These are phyloP conservation scores for Mycena leptocephala DNA, from an alignment of 768 basidiomycete species.

Conservation along the genomic window DNA sequence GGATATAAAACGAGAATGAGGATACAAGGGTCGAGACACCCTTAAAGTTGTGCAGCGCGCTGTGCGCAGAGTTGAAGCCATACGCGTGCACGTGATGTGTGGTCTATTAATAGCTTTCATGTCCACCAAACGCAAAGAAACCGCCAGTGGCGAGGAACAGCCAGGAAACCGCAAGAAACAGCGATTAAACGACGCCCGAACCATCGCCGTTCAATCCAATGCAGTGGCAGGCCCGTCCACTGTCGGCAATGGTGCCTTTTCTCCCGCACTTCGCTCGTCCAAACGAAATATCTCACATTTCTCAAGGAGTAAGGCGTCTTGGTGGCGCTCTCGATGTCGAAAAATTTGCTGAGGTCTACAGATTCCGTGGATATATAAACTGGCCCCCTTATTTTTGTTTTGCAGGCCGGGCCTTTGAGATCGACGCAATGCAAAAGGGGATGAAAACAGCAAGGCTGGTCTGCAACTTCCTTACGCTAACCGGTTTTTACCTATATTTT, in stretches of 20 bases:
- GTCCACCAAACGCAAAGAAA: constrained; percentile 57
- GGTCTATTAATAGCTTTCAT: constrained; percentile 37
- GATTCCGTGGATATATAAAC: background rate
- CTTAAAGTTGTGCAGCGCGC: constrained; percentile 24
- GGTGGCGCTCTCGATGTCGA: constrained; percentile 90
- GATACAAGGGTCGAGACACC: background rate
- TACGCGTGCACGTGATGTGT: constrained; percentile 31
- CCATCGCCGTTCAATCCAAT: constrained; percentile 75
- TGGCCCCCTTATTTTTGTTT: constrained; percentile 1
- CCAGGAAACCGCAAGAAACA: constrained; percentile 79
- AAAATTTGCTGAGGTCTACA: constrained; percentile 83
- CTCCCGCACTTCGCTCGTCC: background rate
- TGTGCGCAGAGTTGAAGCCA: constrained; percentile 55
- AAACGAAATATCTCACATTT: constrained; percentile 4
- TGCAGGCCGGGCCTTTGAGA: constrained; percentile 92
- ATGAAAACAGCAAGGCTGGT: constrained; percentile 84
- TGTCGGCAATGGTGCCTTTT: constrained; percentile 57
- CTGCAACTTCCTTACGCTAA: background rate
- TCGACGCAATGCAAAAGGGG: constrained; percentile 89
- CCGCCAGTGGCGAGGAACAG: constrained; percentile 38
- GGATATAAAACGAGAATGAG: constrained; percentile 57
- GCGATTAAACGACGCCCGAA: constrained; percentile 75
- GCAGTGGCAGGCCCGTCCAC: constrained; percentile 60
- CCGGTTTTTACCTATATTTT: background rate
- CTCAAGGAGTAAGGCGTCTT: constrained; percentile 57